These are phyloP conservation scores for Linum lewisii DNA, from an alignment of 345 rosid species.

Conservation along the genomic window DNA sequence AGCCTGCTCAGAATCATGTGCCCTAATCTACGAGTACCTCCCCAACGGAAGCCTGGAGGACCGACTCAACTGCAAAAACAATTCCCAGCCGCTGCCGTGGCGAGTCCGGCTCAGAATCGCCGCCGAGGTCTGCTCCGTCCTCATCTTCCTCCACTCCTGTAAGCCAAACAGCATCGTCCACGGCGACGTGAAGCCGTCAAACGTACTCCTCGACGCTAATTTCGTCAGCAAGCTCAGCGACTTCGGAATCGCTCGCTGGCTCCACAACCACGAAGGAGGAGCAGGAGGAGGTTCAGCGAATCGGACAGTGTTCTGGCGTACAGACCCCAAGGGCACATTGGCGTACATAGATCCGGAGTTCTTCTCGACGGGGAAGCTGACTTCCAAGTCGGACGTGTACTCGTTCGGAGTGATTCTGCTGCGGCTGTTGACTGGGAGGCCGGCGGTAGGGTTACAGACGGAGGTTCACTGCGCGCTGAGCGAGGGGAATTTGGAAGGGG, in stretches of 20 bases:
- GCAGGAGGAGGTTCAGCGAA: background rate
- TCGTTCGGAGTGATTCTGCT: slow-evolving; percentile 25
- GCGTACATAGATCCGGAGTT: slow-evolving; percentile 19
- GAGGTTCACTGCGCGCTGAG: background rate
- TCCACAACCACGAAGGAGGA: background rate
- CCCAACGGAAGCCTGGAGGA: slow-evolving; percentile 6
- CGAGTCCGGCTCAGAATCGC: background rate
- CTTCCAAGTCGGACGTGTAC: slow-evolving; percentile 21
- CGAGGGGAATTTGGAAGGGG: slow-evolving; percentile 1
- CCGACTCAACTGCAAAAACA: background rate
- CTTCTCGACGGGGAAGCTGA: slow-evolving; percentile 6
- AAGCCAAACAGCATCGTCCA: background rate
- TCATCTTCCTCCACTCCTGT: background rate
- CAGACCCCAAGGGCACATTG: background rate
- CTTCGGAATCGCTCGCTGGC: background rate
- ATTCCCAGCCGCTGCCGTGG: background rate
- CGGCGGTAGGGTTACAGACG: slow-evolving; percentile 1
- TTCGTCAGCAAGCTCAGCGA: background rate
- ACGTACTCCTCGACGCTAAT: background rate
- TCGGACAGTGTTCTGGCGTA: background rate
- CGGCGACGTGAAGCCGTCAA: background rate
- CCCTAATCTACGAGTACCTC: slow-evolving; percentile 1
- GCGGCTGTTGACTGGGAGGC: slow-evolving; percentile 19
- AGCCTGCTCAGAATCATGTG: slow-evolving; percentile 1
- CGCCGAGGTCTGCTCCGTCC: slow-evolving; percentile 3